Percentiles rank a stretch among this genome's conserved stretches.
These are phyloP conservation scores for Paratinospora sagittata DNA, from an alignment of 164 flowering plant genomes.

Conservation along the genomic window DNA sequence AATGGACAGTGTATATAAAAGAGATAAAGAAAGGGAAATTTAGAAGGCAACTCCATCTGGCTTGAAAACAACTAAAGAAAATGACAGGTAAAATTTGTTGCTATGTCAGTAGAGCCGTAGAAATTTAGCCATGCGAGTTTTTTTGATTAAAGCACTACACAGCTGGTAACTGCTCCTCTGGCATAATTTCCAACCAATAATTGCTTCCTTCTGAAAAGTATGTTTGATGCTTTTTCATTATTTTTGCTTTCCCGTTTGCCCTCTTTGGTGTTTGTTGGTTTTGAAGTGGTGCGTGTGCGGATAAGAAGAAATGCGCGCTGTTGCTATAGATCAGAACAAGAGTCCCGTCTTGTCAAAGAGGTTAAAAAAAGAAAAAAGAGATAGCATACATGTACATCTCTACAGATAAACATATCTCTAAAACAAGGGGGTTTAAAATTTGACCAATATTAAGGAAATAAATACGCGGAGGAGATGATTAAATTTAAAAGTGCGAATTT, in stretches of 20 bases:
- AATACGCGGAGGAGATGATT: too few species aligned
- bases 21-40: not conserved
- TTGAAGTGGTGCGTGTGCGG: not conserved
- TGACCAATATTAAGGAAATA: too few species aligned
- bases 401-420: too few species aligned
- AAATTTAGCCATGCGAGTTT: not conserved
- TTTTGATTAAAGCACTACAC: not conserved
- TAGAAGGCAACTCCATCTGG: not conserved
- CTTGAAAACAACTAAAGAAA: slow-evolving; percentile 2
- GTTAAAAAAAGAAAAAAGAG: not conserved
- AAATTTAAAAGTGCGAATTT: too few species aligned
- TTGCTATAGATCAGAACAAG: not conserved
- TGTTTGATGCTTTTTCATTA: not conserved
- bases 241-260: not conserved
- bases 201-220: slow-evolving; percentile 1
- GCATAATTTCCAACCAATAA: not conserved
- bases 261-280: not conserved
- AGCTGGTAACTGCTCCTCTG: not conserved
- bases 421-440: too few species aligned
- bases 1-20: too few species aligned
- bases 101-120: not conserved
- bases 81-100: not conserved
- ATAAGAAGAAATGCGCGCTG: too few species aligned
- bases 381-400: not conserved
- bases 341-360: not conserved